Conservation (phyloP, 129 eudicot genomes). For the Solidago caesia region DNA sequence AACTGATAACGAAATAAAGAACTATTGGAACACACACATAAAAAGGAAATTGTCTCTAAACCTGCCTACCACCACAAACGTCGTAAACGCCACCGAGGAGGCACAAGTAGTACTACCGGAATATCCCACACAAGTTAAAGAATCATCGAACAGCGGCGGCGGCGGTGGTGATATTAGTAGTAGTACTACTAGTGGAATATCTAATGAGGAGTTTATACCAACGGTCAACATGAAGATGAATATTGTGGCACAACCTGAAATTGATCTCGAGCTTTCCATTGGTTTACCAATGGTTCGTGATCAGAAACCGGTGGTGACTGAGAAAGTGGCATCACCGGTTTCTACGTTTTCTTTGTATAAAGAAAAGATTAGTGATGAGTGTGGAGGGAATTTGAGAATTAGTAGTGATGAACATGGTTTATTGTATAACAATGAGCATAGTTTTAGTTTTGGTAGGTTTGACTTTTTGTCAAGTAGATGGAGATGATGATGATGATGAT, state of each 20-base stretch:
- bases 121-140: slow-evolving; percentile 1
- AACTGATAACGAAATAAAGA: slow-evolving; percentile 73
- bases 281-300: slow-evolving; percentile 29
- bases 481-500: slow-evolving; percentile 24
- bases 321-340: neutral
- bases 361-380: slow-evolving; percentile 19
- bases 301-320: slow-evolving; percentile 8
- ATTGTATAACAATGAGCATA: slow-evolving; percentile 33
- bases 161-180: slow-evolving; percentile 28
- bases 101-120: slow-evolving; percentile 9
- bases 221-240: neutral
- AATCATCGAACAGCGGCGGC: slow-evolving; percentile 21
- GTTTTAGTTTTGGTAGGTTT: slow-evolving; percentile 32
- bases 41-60: slow-evolving; percentile 50
- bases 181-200: slow-evolving; percentile 35
- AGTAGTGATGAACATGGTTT: slow-evolving; percentile 23
- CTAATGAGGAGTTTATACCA: slow-evolving; percentile 24
- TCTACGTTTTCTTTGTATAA: slow-evolving; percentile 25
- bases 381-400: slow-evolving; percentile 16
- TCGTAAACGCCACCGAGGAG: slow-evolving; percentile 21
- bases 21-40: slow-evolving; percentile 83
- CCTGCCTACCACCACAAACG: slow-evolving; percentile 18
- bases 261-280: slow-evolving; percentile 36
- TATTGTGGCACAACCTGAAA: slow-evolving; percentile 20
- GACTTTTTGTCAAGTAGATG: slow-evolving; percentile 30